Evolutionary conservation across 352 stramenopile species (phyloP).

Genomic region (Phytophthora crassamura): DNA sequence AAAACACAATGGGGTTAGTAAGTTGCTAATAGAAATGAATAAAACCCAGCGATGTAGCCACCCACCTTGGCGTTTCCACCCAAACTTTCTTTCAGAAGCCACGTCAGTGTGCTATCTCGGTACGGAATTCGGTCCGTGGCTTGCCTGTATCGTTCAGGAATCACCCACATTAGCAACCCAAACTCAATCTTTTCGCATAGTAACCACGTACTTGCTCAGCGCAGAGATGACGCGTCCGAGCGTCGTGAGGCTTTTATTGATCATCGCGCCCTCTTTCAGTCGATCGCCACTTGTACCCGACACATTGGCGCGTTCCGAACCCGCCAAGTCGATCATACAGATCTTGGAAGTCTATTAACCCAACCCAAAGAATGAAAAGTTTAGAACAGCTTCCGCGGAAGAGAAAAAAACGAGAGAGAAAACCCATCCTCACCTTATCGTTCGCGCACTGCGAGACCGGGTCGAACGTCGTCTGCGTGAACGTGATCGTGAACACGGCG

Average conservation of each 20-base stretch:
- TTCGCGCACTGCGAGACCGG: conserved; percentile 57
- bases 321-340: conserved; percentile 86
- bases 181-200: neutral
- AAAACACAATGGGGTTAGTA: neutral
- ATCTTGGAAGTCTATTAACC: conserved; percentile 78
- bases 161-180: neutral
- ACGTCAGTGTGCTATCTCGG: conserved; percentile 87
- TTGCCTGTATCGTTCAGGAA: conserved; percentile 35
- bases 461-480: conserved; percentile 83
- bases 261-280: conserved; percentile 92
- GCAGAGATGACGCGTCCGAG: conserved; percentile 90
- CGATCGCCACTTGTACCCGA: conserved; percentile 87
- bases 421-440: conserved; percentile 59
- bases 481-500: conserved; percentile 97
- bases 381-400: neutral
- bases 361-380: neutral
- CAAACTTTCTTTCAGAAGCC: conserved; percentile 87
- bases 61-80: conserved; percentile 80
- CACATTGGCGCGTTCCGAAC: conserved; percentile 81
- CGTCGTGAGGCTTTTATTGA: conserved; percentile 93
- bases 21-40: neutral
- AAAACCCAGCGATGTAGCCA: neutral
- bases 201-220: conserved; percentile 68
- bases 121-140: conserved; percentile 78
- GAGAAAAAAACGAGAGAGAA: neutral